Base-by-base conservation (phyloP, 2,329 filamentous ascomycete species). In the Ophidiomyces ophidiicola region DNA sequence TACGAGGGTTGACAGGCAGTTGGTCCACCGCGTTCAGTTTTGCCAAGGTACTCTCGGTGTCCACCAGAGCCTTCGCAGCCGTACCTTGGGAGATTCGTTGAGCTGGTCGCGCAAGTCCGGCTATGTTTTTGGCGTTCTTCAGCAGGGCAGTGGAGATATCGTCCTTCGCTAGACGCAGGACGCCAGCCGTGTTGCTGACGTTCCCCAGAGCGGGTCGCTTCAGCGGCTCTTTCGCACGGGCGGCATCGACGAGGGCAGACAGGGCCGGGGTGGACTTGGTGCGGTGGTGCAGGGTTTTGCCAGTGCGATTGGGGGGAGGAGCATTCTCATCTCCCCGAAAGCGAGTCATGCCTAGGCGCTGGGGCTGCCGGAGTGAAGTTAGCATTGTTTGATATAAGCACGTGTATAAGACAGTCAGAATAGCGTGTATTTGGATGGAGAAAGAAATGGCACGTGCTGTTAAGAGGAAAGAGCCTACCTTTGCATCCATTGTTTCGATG, bases 151-250 rank as follows among this genome's bases (percentile, higher is more conserved):
- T 64, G 25, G 66, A 66, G 23, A 10, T 33, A 50, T 80, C 76
- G 56, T 81, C 76, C 50, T 74, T 72, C 36, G 55, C 60, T 3
- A 53, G 49, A 12, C 58, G 55, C 21, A 57, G 44, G 21, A 52
- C 45, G 45, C 62, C 63, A 24, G 55, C 61, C 28, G 68, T 77
- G 54, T 87, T 88, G 67, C 82, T 90, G 45, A 90, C 72, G 57
- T 93, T 86, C 35, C 75, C 82, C 60, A 92, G 86, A 8, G 77
- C 83, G 46, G 78, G 77, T 49, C 86, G 78, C 66, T 87, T 90
- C 40, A 78, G 69, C 42, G 74, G 69, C 39, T 70, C 70, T 59
- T 79, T 83, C 11, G n/a, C 14, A 3, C 36, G 31, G 14, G 19
- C 34, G 26, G 67, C 69, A 45, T 70, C 65, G 44, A 70, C 56